A percentile compares a stretch with the other conserved stretches of the same genome.
Conservation (phyloP, 2,329 filamentous ascomycete species). For the Trichophyton benhamiae region DNA sequence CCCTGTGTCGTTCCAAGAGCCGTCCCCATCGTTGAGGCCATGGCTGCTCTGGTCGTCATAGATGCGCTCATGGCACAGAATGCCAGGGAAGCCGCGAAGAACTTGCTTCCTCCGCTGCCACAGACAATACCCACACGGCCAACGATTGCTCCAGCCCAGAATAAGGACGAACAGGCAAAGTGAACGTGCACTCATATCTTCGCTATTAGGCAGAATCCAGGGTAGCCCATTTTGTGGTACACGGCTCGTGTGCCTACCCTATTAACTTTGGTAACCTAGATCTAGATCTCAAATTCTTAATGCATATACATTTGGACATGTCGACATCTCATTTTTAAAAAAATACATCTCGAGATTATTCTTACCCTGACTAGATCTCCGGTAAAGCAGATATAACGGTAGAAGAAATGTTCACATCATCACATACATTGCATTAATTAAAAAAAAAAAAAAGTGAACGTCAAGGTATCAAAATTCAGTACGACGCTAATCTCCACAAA, state of each 20-base stretch:
- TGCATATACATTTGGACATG: too few relatives aligned
- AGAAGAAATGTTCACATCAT: not conserved
- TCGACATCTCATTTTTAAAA: too few relatives aligned
- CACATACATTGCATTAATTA: not conserved
- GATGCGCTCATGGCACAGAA: conserved; percentile 79
- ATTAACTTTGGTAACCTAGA: too few relatives aligned
- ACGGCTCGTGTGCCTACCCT: too few relatives aligned
- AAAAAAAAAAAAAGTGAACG: not conserved
- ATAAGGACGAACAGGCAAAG: not conserved
- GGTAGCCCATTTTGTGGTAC: too few relatives aligned
- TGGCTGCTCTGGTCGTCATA: conserved; percentile 78
- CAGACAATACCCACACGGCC: conserved; percentile 27
- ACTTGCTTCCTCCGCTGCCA: conserved; percentile 33
- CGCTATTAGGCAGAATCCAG: not conserved
- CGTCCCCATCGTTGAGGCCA: conserved; percentile 61
- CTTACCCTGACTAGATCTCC: not conserved
- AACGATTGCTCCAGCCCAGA: conserved; percentile 7
- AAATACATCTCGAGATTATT: too few relatives aligned
- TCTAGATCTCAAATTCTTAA: too few relatives aligned
- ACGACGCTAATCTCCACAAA: not conserved
- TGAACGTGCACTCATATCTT: not conserved
- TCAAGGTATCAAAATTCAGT: not conserved
- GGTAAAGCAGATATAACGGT: not conserved
- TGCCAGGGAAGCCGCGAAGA: conserved; percentile 42
- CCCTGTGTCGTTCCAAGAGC: conserved; percentile 84